A percentile compares a stretch with the other conserved stretches of the same genome.
Conservation (phyloP, 306 rosid species). For the Carpinus viminea region DNA sequence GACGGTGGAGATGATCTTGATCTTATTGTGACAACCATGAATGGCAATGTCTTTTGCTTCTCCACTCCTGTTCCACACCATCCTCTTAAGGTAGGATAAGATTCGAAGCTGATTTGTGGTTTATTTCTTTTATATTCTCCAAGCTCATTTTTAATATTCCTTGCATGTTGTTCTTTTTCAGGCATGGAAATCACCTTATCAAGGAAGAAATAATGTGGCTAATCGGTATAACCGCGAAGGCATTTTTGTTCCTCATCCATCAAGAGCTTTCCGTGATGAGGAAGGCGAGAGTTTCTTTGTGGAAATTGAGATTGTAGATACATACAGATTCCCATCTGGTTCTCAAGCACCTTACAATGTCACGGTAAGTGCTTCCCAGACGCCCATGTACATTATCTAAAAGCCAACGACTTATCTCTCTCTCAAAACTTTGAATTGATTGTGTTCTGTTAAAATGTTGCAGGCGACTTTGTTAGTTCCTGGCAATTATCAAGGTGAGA, state of each 20-base stretch:
- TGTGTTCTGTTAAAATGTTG: constrained; percentile 34
- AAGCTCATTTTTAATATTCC: neutral
- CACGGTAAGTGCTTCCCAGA: constrained; percentile 49
- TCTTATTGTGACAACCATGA: constrained; percentile 93
- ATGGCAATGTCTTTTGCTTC: constrained; percentile 97
- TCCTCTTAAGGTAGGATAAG: constrained; percentile 79
- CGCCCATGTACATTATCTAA: neutral
- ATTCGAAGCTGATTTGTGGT: constrained; percentile 24
- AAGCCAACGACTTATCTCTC: neutral
- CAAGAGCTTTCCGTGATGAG: constrained; percentile 94
- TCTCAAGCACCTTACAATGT: constrained; percentile 88
- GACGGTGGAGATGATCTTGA: constrained; percentile 99
- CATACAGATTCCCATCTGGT: constrained; percentile 85
- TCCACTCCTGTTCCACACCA: constrained; percentile 90
- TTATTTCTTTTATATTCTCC: constrained; percentile 10
- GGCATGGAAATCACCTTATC: constrained; percentile 81
- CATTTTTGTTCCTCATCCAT: constrained; percentile 71
- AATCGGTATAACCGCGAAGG: constrained; percentile 77
- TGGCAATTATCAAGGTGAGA: constrained; percentile 97
- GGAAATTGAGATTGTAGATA: constrained; percentile 83
- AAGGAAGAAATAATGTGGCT: constrained; percentile 87
- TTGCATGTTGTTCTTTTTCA: constrained; percentile 36
- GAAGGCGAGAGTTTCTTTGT: constrained; percentile 96
- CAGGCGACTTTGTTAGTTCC: constrained; percentile 90
- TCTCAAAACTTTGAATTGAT: constrained; percentile 2